Evolutionary conservation across 2,329 filamentous ascomycete species (phyloP), one percentile per base, ranked within the genome.

Genomic region (Penicillium sp.): DNA sequence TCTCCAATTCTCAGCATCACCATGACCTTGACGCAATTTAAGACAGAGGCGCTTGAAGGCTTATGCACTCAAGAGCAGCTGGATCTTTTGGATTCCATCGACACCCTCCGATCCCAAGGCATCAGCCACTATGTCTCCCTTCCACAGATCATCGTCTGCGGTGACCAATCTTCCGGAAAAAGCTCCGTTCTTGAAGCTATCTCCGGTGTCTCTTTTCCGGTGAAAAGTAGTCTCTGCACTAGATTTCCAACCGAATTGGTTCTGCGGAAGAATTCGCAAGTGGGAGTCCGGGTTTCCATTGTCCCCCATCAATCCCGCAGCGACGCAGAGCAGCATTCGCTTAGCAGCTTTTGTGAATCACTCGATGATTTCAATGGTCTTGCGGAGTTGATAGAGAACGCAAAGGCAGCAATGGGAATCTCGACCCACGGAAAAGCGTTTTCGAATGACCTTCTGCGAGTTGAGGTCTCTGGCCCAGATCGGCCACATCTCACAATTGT

Each of bases 141-240:
- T 0, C 84, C 84, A 0, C 84, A 88, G 66, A 83, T 88, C 37
- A 84, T 87, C 47, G 84, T 87, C 25, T 85, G 86, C 35, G 85
- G 85, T 31, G 84, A 87, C 67, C 84, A 87, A 70, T 86, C 84
- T 2, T 82, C 84, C 6, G 86, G 86, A 21, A 88, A 88, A 70
- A 86, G 82, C 63, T 87, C 84, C 0, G 69, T 73, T 13, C 78
- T 88, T 2, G 84, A 87, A 65, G 84, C 84, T n/a, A 77, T 88
- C 38, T 86, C 84, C 0, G 83, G 84, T 25, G 84, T 86, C 10
- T 80, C 81, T 0, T 88, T 88, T 46, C 86, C 85, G 0, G 77
- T 82, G 55, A 83, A 84, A 59, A 83, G 83, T 50, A 83, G 80
- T 47, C 78, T 86, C 2, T 88, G 85, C 63, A 88, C 86, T 0